These are phyloP conservation scores for Hydnum rufescens DNA, from an alignment of 768 basidiomycete species.

Conservation along the genomic window DNA sequence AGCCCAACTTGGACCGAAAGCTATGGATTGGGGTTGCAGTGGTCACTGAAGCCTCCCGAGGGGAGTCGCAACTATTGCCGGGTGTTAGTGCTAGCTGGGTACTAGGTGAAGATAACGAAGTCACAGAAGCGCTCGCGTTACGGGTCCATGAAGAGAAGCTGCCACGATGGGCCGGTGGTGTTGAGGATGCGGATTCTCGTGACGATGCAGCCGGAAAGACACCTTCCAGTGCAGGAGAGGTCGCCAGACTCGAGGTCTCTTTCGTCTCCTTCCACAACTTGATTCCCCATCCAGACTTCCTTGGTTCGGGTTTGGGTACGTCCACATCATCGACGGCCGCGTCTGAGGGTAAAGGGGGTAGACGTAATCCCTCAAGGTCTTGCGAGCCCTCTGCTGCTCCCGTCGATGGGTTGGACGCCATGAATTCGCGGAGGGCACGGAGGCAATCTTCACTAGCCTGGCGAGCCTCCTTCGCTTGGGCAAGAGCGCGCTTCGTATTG, in stretches of 20 bases:
- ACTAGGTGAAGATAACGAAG: background rate
- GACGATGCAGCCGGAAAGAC: background rate
- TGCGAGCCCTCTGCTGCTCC: background rate
- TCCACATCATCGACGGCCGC: constrained; percentile 7
- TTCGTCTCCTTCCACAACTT: constrained; percentile 9
- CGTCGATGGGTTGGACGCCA: constrained; percentile 13
- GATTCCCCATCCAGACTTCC: constrained; percentile 9
- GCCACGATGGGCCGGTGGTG: background rate
- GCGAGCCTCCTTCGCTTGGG: constrained; percentile 61
- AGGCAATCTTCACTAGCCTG: constrained; percentile 78
- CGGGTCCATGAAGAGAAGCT: background rate
- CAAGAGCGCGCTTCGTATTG: constrained; percentile 42
- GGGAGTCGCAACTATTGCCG: background rate
- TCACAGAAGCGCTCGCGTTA: background rate
- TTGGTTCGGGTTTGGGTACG: background rate
- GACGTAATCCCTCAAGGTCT: constrained; percentile 5
- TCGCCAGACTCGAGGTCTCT: background rate
- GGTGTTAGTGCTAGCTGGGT: background rate
- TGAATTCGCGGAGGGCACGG: constrained; percentile 54
- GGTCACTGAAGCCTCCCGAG: background rate
- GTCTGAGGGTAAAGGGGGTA: constrained; percentile 15
- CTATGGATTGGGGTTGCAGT: background rate
- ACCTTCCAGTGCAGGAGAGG: no score
- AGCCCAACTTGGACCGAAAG: background rate
- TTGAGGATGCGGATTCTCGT: background rate